These are phyloP conservation scores for Vitis labrusca DNA, from an alignment of 164 flowering plant species.

Conservation along the genomic window DNA sequence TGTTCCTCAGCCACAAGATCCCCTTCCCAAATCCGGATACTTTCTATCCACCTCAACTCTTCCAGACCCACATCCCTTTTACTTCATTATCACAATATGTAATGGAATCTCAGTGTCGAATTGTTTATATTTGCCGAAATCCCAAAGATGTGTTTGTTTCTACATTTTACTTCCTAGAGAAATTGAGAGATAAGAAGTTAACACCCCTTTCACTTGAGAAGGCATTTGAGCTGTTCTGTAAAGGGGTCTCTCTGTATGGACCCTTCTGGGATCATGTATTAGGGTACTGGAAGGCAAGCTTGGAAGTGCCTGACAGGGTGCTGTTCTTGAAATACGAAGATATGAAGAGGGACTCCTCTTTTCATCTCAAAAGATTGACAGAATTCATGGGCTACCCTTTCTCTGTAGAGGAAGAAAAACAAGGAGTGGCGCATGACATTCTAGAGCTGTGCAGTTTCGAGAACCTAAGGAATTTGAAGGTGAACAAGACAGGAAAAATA, in stretches of 20 bases:
- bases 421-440: not conserved
- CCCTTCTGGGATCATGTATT: constrained; percentile 8
- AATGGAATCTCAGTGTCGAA: no score
- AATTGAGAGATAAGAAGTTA: no score
- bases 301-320: not conserved
- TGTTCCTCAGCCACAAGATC: no score
- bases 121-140: no score
- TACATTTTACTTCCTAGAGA: not conserved
- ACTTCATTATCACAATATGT: no score
- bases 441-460: not conserved
- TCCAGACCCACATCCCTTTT: no score
- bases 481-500: not conserved
- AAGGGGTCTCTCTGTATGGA: not conserved
- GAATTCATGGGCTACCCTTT: constrained; percentile 4
- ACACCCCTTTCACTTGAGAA: not conserved
- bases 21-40: no score
- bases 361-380: not conserved
- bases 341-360: not conserved
- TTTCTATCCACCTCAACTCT: no score
- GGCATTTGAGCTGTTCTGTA: not conserved
- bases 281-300: constrained; percentile 1
- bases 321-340: constrained; percentile 3
- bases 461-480: not conserved
- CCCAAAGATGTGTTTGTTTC: not conserved
- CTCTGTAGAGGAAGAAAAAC: not conserved